Evolutionary conservation across 2,329 filamentous ascomycete species (phyloP).

Genomic region (Aspergillus versicolor): DNA sequence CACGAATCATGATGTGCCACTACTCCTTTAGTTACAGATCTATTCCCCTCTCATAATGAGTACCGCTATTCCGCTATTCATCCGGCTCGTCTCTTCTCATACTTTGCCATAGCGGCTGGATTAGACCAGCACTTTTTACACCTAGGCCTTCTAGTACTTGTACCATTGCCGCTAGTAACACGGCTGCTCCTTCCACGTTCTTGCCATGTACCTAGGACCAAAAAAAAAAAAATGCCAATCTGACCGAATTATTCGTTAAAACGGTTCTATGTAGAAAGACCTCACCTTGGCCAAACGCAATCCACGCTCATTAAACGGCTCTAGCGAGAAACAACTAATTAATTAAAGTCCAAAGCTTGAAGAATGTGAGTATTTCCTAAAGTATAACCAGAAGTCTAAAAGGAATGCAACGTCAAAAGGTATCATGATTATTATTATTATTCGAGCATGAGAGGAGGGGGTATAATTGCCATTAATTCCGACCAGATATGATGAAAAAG

Average conservation of each 20-base stretch:
- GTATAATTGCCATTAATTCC: slow-evolving; percentile 1
- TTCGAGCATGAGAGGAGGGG: background rate
- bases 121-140: background rate
- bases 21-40: slow-evolving; percentile 9
- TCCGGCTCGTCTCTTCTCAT: background rate
- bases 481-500: background rate
- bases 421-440: background rate
- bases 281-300: too few relatives aligned
- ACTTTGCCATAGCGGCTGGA: background rate
- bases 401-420: background rate
- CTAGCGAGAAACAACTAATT: too few relatives aligned
- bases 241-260: background rate
- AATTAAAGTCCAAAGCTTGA: too few relatives aligned
- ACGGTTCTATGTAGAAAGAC: background rate
- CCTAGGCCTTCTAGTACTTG: background rate
- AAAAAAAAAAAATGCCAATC: background rate
- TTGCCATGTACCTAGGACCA: background rate
- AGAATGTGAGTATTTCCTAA: background rate
- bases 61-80: background rate
- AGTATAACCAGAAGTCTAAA: background rate
- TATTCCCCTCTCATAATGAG: slow-evolving; percentile 8
- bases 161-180: background rate
- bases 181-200: background rate
- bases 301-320: too few relatives aligned
- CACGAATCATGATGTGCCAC: slow-evolving; percentile 6